Conservation (phyloP, 371 early-diverging fungal genomes). For the Actinomucor elegans region DNA sequence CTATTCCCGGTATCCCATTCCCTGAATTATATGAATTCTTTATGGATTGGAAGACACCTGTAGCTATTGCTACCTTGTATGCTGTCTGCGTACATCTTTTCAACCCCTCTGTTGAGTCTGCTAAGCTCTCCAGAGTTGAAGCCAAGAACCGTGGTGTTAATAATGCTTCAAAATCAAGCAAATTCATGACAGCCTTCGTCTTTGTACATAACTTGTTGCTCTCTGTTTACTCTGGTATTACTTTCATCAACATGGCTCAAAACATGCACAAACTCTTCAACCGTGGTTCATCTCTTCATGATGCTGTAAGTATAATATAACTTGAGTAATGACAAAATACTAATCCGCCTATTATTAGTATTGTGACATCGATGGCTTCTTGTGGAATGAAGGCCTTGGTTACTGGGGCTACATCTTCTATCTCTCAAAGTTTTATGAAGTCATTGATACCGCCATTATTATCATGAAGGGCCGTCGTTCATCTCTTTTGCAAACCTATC, state of each 20-base stretch:
- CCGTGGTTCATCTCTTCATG: conserved; percentile 26
- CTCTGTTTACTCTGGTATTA: conserved; percentile 69
- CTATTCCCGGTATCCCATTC: conserved; percentile 57
- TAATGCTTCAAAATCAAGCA: conserved; percentile 34
- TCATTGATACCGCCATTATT: conserved; percentile 86
- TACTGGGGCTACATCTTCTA: conserved; percentile 85
- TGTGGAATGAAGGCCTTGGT: conserved; percentile 73
- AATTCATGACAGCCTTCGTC: conserved; percentile 70
- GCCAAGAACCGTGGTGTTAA: conserved; percentile 51
- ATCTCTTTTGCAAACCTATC: conserved; percentile 84
- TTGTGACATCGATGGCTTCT: conserved; percentile 65
- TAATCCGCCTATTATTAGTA: no score
- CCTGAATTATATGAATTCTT: conserved; percentile 65
- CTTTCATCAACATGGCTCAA: conserved; percentile 63
- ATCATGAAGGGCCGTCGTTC: conserved; percentile 78
- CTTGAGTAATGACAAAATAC: no score
- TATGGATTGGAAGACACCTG: conserved; percentile 77
- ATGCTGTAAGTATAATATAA: conserved; percentile 57
- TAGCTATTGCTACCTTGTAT: conserved; percentile 63
- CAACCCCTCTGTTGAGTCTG: conserved; percentile 56
- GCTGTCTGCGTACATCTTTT: conserved; percentile 48
- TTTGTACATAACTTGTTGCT: conserved; percentile 75
- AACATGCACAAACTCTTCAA: conserved; percentile 54
- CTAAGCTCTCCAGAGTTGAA: conserved; percentile 55
- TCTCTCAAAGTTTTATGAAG: conserved; percentile 87